Evolutionary conservation across 352 stramenopile genomes (phyloP).

Genomic region (Globisporangium irregulare): DNA sequence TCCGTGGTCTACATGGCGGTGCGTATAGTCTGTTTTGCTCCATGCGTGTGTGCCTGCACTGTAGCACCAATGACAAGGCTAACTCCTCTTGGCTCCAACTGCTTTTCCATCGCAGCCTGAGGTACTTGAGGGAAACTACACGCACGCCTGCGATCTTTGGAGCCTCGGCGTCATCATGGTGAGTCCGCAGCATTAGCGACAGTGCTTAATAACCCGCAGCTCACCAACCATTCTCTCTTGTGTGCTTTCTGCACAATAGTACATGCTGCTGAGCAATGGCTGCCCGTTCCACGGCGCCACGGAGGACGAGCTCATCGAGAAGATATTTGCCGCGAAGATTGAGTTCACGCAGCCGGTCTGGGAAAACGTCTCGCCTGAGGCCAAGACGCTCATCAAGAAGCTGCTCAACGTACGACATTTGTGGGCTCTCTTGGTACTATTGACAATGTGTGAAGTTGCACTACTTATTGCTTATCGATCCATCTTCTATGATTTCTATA

Average conservation of each 20-base stretch:
- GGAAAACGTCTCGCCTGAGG: conserved; percentile 54
- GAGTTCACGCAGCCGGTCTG: conserved; percentile 50
- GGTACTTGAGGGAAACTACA: conserved; percentile 72
- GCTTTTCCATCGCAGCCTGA: conserved; percentile 33
- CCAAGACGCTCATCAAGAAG: conserved; percentile 71
- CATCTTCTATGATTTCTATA: background rate
- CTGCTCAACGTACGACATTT: conserved; percentile 50
- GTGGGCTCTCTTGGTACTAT: background rate
- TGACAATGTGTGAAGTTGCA: too few relatives aligned
- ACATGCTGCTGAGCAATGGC: conserved; percentile 81
- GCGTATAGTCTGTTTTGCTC: conserved; percentile 14
- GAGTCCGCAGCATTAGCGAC: background rate
- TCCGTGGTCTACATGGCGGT: conserved; percentile 86
- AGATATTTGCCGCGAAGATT: conserved; percentile 66
- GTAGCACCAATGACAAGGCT: background rate
- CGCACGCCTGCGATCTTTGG: conserved; percentile 74
- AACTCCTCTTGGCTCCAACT: background rate
- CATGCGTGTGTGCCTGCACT: background rate
- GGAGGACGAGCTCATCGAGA: conserved; percentile 73
- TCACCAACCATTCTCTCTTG: background rate
- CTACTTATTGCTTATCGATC: background rate
- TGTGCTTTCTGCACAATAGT: conserved; percentile 27
- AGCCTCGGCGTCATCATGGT: conserved; percentile 84
- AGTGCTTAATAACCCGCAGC: background rate
- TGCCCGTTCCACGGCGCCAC: conserved; percentile 63